These are phyloP conservation scores for Teratosphaeria nubilosa DNA, from an alignment of 2,329 filamentous ascomycete genomes.

Conservation along the genomic window DNA sequence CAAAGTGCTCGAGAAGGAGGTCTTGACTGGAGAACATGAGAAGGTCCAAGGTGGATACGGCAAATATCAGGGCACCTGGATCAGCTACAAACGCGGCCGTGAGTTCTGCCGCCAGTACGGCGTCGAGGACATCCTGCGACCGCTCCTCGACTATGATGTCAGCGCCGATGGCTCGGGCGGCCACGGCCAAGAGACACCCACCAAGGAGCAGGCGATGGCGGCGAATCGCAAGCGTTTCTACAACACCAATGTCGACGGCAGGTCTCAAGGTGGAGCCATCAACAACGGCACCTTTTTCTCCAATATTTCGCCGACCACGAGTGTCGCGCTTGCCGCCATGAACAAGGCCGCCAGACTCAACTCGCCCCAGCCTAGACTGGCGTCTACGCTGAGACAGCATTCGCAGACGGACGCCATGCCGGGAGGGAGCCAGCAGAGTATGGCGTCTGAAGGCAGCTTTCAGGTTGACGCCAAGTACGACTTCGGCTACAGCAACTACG, in stretches of 20 bases:
- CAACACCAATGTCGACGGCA: constrained; percentile 60
- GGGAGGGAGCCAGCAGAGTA: constrained; percentile 71
- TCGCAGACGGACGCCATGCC: constrained; percentile 61
- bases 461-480: constrained; percentile 43
- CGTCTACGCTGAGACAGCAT: constrained; percentile 59
- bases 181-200: constrained; percentile 75
- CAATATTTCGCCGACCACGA: constrained; percentile 88
- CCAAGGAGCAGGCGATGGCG: constrained; percentile 97
- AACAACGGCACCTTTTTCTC: constrained; percentile 87
- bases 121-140: constrained; percentile 66
- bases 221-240: constrained; percentile 84
- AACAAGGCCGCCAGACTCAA: constrained; percentile 86
- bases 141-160: constrained; percentile 72
- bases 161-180: constrained; percentile 60
- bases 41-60: constrained; percentile 98
- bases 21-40: constrained; percentile 89
- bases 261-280: constrained; percentile 29
- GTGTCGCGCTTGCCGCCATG: constrained; percentile 87
- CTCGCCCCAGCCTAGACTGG: constrained; percentile 62
- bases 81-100: constrained; percentile 81
- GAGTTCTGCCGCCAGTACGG: constrained; percentile 77
- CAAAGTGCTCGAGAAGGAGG: constrained; percentile 96
- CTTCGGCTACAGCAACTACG: constrained; percentile 56
- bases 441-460: constrained; percentile 31
- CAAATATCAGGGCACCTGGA: constrained; percentile 99